These are phyloP conservation scores for Calocera cornea DNA, from an alignment of 768 basidiomycete species.

Conservation along the genomic window DNA sequence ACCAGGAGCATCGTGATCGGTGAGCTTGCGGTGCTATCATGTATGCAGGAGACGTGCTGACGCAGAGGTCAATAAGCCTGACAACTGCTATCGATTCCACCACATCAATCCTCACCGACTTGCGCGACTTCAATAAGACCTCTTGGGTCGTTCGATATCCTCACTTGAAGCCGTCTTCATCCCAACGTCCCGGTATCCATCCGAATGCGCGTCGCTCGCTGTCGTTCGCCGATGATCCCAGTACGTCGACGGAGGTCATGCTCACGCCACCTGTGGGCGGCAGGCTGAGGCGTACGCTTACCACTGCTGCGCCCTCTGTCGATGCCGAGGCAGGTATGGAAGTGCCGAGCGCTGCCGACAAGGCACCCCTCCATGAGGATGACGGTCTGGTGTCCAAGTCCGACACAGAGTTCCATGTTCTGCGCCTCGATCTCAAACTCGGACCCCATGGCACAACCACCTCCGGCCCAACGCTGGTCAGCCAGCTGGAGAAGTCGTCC, in stretches of 20 bases:
- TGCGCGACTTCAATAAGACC: slow-evolving; percentile 69
- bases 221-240: slow-evolving; percentile 75
- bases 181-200: slow-evolving; percentile 12
- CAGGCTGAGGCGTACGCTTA: slow-evolving; percentile 44
- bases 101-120: slow-evolving; percentile 48
- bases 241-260: slow-evolving; percentile 50
- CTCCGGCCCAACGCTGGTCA: slow-evolving; percentile 59
- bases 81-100: slow-evolving; percentile 65
- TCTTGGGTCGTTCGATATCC: slow-evolving; percentile 88
- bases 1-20: slow-evolving; percentile 3
- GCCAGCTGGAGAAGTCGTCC: slow-evolving; percentile 82
- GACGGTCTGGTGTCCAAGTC: slow-evolving; percentile 18
- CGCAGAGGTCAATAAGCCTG: slow-evolving; percentile 35
- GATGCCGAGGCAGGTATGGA: slow-evolving; percentile 32
- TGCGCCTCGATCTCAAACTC: slow-evolving; percentile 85
- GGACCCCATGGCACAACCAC: slow-evolving; percentile 55
- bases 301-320: slow-evolving; percentile 30
- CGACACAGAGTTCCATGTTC: slow-evolving; percentile 63
- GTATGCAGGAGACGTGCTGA: too few relatives aligned
- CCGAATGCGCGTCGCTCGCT: slow-evolving; percentile 48
- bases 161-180: slow-evolving; percentile 31
- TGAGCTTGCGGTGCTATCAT: not conserved
- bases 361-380: slow-evolving; percentile 15
- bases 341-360: slow-evolving; percentile 26
- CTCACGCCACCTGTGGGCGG: slow-evolving; percentile 33